Evolutionary conservation across 2,329 filamentous ascomycete genomes (phyloP).

Genomic region (Pseudogymnoascus sp.): DNA sequence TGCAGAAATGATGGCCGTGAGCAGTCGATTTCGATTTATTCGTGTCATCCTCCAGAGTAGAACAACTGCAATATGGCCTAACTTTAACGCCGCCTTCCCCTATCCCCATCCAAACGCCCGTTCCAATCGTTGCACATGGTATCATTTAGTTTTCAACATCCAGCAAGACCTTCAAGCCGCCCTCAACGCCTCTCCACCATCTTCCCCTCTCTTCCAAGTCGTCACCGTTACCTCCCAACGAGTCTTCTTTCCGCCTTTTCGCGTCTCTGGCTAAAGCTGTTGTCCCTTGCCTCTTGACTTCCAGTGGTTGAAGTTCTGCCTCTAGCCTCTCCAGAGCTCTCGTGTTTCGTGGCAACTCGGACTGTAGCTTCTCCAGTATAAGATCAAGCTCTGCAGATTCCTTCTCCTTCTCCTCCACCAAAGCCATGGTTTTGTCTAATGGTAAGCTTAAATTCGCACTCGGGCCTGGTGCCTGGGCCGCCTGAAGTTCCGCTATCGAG

Average conservation of each 20-base stretch:
- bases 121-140: slow-evolving; percentile 8
- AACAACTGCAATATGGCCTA: background rate
- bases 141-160: slow-evolving; percentile 39
- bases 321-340: slow-evolving; percentile 60
- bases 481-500: slow-evolving; percentile 39
- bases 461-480: slow-evolving; percentile 35
- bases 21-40: background rate
- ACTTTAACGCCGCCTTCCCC: background rate
- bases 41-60: background rate
- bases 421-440: slow-evolving; percentile 46
- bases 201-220: slow-evolving; percentile 68
- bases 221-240: slow-evolving; percentile 58
- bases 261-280: slow-evolving; percentile 64
- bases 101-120: background rate
- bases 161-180: slow-evolving; percentile 52
- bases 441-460: slow-evolving; percentile 45
- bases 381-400: slow-evolving; percentile 51
- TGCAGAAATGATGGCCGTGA: background rate
- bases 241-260: slow-evolving; percentile 56
- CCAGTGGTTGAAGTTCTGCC: slow-evolving; percentile 59
- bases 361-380: slow-evolving; percentile 55
- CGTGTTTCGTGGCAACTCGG: slow-evolving; percentile 55
- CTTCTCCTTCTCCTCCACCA: slow-evolving; percentile 43
- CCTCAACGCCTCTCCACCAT: slow-evolving; percentile 66
- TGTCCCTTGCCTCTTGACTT: slow-evolving; percentile 57